Conservation (phyloP, 805 yeast genomes). For the Blastobotrys mokoenaii region DNA sequence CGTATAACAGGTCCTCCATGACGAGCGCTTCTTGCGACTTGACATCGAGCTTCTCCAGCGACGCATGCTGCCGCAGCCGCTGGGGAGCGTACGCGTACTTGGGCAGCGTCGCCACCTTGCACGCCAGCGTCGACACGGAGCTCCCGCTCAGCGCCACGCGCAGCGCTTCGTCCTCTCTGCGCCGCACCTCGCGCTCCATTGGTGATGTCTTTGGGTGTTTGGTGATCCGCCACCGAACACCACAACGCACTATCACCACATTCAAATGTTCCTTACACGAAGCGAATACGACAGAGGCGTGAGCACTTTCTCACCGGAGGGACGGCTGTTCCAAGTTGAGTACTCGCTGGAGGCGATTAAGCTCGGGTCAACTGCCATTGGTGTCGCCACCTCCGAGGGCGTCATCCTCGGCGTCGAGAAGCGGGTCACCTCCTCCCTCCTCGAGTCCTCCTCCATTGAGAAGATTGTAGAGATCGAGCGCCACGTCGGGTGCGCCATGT, state of each 20-base stretch:
- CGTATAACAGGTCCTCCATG: slow-evolving; percentile 58
- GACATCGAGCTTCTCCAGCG: slow-evolving; percentile 5
- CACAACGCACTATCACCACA: slow-evolving; percentile 4
- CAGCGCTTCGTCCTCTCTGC: neutral
- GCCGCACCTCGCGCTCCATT: neutral
- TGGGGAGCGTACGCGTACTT: slow-evolving; percentile 11
- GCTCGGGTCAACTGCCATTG: slow-evolving; percentile 96
- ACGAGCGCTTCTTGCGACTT: slow-evolving; percentile 60
- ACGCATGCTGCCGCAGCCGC: slow-evolving; percentile 2
- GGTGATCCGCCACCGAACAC: neutral
- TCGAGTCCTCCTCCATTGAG: slow-evolving; percentile 90
- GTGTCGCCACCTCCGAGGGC: slow-evolving; percentile 91
- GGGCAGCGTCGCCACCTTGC: slow-evolving; percentile 12
- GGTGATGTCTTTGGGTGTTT: neutral
- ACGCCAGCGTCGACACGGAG: slow-evolving; percentile 8
- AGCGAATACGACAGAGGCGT: slow-evolving; percentile 99
- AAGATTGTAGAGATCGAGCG: slow-evolving; percentile 90
- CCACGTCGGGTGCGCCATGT: slow-evolving; percentile 98
- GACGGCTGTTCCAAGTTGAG: slow-evolving; percentile 95
- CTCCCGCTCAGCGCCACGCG: neutral
- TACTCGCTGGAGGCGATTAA: slow-evolving; percentile 96
- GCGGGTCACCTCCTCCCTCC: slow-evolving; percentile 83
- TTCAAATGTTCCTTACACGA: slow-evolving; percentile 97
- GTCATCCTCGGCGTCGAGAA: slow-evolving; percentile 95
- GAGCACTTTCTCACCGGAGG: slow-evolving; percentile 97